phyloP scores from a whole-genome alignment of 768 basidiomycete genomes.

The Podaxis rugospora region DNA sequence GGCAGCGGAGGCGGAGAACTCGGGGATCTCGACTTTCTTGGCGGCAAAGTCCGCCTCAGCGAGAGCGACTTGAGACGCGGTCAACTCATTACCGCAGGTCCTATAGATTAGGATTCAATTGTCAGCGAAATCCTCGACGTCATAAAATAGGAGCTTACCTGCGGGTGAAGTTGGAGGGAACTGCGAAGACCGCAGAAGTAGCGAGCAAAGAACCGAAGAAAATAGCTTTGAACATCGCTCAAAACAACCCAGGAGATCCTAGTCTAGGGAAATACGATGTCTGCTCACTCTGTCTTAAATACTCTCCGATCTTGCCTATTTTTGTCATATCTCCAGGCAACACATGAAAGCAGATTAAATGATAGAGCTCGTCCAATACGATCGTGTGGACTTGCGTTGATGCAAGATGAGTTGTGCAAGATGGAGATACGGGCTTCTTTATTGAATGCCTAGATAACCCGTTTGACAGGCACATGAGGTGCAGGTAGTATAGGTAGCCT shows the following conservation, averaged over 20 bases:
- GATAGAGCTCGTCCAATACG: background rate
- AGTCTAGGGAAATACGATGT: background rate
- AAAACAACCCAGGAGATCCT: background rate
- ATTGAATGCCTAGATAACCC: background rate
- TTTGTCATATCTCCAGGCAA: background rate
- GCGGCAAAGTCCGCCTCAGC: conserved; percentile 38
- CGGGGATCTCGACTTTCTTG: conserved; percentile 25
- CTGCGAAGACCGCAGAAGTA: conserved; percentile 23
- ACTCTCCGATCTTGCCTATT: background rate
- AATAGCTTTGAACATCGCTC: conserved; percentile 23
- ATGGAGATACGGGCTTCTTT: background rate
- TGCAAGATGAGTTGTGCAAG: background rate
- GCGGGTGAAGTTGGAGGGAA: conserved; percentile 18
- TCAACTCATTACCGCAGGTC: conserved; percentile 34
- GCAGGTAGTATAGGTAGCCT: background rate
- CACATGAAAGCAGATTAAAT: background rate
- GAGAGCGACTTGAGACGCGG: conserved; percentile 27
- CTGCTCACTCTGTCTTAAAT: background rate
- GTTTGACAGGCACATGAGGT: background rate
- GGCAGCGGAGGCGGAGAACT: background rate
- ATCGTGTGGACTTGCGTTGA: background rate
- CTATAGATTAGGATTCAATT: conserved; percentile 14
- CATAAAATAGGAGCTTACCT: background rate
- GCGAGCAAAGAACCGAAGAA: conserved; percentile 24
- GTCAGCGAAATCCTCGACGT: background rate